These are phyloP conservation scores for Phyllachora maydis DNA, from an alignment of 2,329 filamentous ascomycete species.

Conservation along the genomic window DNA sequence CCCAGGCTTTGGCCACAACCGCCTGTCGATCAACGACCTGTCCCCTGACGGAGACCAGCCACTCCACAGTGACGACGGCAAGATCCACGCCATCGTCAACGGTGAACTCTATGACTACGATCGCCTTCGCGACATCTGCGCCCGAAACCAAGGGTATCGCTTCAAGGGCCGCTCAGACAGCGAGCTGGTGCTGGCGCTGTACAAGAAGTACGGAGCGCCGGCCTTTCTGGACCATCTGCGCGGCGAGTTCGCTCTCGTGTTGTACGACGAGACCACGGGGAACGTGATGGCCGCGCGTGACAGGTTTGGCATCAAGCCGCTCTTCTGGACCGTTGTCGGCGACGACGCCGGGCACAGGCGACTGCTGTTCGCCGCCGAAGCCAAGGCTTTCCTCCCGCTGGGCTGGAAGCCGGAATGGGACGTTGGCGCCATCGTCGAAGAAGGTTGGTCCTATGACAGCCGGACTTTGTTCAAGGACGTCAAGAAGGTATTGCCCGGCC, in stretches of 20 bases:
- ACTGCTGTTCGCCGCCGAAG: slow-evolving; percentile 27
- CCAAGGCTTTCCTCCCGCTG: slow-evolving; percentile 28
- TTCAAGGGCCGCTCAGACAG: slow-evolving; percentile 26
- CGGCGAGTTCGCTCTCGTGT: slow-evolving; percentile 31
- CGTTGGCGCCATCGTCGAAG: slow-evolving; percentile 19
- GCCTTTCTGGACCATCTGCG: slow-evolving; percentile 18
- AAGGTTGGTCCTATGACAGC: slow-evolving; percentile 19
- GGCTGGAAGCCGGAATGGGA: slow-evolving; percentile 32
- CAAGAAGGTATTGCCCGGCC: slow-evolving; percentile 18
- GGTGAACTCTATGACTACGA: slow-evolving; percentile 37
- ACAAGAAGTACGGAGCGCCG: slow-evolving; percentile 21
- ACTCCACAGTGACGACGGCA: slow-evolving; percentile 14
- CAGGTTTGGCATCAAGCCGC: slow-evolving; percentile 34
- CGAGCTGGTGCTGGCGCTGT: slow-evolving; percentile 30
- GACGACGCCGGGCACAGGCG: slow-evolving; percentile 6
- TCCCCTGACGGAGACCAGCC: slow-evolving; percentile 24
- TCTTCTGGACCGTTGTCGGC: slow-evolving; percentile 24
- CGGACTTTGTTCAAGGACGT: slow-evolving; percentile 29
- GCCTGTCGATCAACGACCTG: slow-evolving; percentile 31
- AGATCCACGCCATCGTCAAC: slow-evolving; percentile 34
- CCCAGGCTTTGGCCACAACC: slow-evolving; percentile 20
- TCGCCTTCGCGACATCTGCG: slow-evolving; percentile 15
- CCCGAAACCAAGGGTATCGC: slow-evolving; percentile 14
- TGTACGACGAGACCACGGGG: slow-evolving; percentile 22
- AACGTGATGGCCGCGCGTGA: slow-evolving; percentile 26